Evolutionary conservation across 108 stramenopile genomes (phyloP), one percentile per base, ranked within the genome.

Genomic region (Schizochytrium sp.): DNA sequence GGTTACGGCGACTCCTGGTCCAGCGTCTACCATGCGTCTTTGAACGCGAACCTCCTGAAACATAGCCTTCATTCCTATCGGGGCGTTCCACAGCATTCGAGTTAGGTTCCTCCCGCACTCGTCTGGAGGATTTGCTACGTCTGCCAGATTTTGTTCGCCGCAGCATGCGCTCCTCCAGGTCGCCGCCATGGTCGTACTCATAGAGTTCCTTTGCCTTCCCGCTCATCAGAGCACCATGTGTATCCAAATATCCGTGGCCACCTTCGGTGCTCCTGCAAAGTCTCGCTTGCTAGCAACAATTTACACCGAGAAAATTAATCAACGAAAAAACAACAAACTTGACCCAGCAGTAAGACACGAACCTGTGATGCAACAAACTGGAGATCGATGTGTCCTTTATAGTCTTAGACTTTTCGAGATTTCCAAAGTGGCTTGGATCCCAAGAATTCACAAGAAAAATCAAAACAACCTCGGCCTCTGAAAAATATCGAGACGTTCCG

Each of bases 171-270:
- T 69, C 64, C 64, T 69, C 64, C 19, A 69, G 64, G 64, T 69
- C 64, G 64, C 64, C 64, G 64, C 64, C 64, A 69, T 60, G 59
- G 59, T 60, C 59, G 28, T 69, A 69, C 64, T 12, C 64, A 7
- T 7, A 69, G 64, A 69, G 64, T 1, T 69, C 64, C 28, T 38
- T 69, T 8, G 64, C 40, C 44, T 69, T 69, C 64, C 64, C 64
- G 64, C 64, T 69, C 64, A 69, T 69, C 44, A 8, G 64, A 7
- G 44, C 64, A 38, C 64, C 64, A 69, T 69, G 64, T 69, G 64
- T 69, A 17, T 17, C 59, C 19, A n/a, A n/a, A n/a, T 60, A 17
- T 60, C 28, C 59, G 17, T 60, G 17, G 59, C 59, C 2, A 28
- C 28, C 28, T 28, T 28, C 28, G 28, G 28, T 28, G 28, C 28